phyloP scores from a whole-genome alignment of 306 rosid genomes.

The Sicyos edulis region DNA sequence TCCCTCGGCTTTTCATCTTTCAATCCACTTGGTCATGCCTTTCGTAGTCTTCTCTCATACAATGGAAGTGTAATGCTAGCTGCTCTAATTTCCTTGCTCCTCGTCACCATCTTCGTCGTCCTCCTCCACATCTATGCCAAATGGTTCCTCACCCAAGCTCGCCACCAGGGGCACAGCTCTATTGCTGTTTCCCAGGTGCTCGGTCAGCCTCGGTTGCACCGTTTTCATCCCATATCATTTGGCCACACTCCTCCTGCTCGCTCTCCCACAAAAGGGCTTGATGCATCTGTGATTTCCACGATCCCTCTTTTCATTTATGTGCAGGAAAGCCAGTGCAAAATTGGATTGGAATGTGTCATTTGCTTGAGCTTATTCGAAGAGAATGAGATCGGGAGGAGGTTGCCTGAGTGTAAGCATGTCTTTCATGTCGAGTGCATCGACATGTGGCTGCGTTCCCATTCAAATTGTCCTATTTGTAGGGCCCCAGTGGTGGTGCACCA shows the following conservation, averaged over 20 bases:
- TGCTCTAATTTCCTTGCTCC: constrained; percentile 63
- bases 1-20: constrained; percentile 17
- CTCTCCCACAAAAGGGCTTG: constrained; percentile 54
- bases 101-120: constrained; percentile 78
- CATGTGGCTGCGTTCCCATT: constrained; percentile 80
- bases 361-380: constrained; percentile 62
- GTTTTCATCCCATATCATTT: constrained; percentile 43
- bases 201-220: constrained; percentile 54
- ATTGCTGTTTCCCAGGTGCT: constrained; percentile 51
- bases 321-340: constrained; percentile 10
- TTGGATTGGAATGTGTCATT: constrained; percentile 62
- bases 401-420: constrained; percentile 71
- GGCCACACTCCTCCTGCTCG: constrained; percentile 30
- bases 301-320: constrained; percentile 59
- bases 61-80: constrained; percentile 75
- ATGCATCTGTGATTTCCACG: constrained; percentile 35
- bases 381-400: constrained; percentile 57
- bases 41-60: constrained; percentile 56
- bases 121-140: constrained; percentile 84
- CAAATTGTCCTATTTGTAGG: constrained; percentile 80
- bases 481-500: constrained; percentile 31
- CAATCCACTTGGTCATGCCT: constrained; percentile 33
- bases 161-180: constrained; percentile 45
- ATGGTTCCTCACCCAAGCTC: constrained; percentile 68
- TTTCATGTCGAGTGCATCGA: constrained; percentile 83